Percentiles rank a stretch among this genome's conserved stretches.
These are phyloP conservation scores for Curvularia eragrostidis DNA, from an alignment of 2,329 filamentous ascomycete genomes.

Conservation along the genomic window DNA sequence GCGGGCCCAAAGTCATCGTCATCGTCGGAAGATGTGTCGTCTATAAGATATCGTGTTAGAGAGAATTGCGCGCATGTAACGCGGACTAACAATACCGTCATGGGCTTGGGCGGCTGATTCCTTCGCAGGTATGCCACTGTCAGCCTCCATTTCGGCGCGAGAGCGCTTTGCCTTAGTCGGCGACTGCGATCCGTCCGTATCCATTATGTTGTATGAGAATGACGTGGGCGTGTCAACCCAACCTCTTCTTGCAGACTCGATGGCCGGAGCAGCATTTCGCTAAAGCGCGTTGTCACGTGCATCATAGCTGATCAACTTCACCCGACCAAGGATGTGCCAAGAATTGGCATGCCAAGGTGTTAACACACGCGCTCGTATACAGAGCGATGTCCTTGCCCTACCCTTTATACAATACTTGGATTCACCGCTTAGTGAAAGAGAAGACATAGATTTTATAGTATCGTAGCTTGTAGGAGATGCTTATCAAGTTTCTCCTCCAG, in stretches of 20 bases:
- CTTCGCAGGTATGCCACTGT: constrained; percentile 17
- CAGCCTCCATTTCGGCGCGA: constrained; percentile 36
- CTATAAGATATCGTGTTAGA: constrained; percentile 8
- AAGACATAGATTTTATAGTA: no score
- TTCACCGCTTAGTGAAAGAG: no score
- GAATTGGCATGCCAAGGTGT: no score
- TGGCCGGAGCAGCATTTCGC: constrained; percentile 2
- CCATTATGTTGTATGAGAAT: constrained; percentile 1
- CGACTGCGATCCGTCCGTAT: constrained; percentile 30
- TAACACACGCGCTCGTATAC: no score
- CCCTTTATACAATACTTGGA: no score
- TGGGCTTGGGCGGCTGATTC: constrained; percentile 17
- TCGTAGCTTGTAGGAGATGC: no score
- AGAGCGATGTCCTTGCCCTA: no score
- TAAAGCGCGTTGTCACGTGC: constrained; percentile 28
- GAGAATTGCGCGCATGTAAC: constrained; percentile 13
- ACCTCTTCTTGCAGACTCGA: background rate
- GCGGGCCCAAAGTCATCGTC: constrained; percentile 91
- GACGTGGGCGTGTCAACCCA: constrained; percentile 3
- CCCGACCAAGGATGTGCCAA: no score
- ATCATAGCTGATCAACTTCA: background rate
- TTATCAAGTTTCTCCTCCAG: no score
- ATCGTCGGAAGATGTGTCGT: constrained; percentile 65
- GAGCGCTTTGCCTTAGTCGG: constrained; percentile 35
- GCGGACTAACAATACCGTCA: constrained; percentile 18